Evolutionary conservation across 2,329 filamentous ascomycete species (phyloP), one percentile per base, ranked within the genome.

Genomic region (Ilyonectria robusta): DNA sequence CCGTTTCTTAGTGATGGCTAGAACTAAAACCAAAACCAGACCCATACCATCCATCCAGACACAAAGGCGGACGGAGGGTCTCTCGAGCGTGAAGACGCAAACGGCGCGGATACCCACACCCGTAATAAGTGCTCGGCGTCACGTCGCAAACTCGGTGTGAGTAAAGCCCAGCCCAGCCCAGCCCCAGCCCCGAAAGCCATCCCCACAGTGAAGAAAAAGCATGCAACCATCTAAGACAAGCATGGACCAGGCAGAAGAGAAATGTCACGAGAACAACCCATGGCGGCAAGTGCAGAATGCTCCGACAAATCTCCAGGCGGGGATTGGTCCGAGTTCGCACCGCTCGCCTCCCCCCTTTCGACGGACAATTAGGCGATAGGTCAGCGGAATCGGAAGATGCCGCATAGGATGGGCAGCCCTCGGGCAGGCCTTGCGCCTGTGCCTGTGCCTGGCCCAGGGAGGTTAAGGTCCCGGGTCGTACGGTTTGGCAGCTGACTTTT

Each of bases 321-420:
- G 69, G 71, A 76, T 76, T 76, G 74, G 74, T 74, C 72, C 74
- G 74, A 74, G 58, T 67, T 75, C 68, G 74, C 71, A 64, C 31
- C 21, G 23, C 53, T 11, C 21, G 62, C 29, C 48, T 58, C 66
- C 70, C 68, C 61, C 59, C 63, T 31, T 46, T 66, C 56, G 29
- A 9, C 29, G 31, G 31, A 37, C 8, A 26, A 59, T 72, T 70
- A 62, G 70, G 48, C 60, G 56, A 75, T 75, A 69, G 72, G 74
- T 74, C 68, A 75, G 72, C 70, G 58, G 50, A 75, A 71, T 73
- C 64, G 62, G 48, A 72, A 62, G 61, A 62, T 37, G 61, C 65
- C 55, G 63, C 56, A 73, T 69, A 69, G 71, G 65, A 67, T 46
- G 37, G 44, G 21, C 21, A 26, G 31, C 15, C 23, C 44, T 55